Evolutionary conservation across 305 asterid species (phyloP).

Genomic region (Plantago lanceolata): DNA sequence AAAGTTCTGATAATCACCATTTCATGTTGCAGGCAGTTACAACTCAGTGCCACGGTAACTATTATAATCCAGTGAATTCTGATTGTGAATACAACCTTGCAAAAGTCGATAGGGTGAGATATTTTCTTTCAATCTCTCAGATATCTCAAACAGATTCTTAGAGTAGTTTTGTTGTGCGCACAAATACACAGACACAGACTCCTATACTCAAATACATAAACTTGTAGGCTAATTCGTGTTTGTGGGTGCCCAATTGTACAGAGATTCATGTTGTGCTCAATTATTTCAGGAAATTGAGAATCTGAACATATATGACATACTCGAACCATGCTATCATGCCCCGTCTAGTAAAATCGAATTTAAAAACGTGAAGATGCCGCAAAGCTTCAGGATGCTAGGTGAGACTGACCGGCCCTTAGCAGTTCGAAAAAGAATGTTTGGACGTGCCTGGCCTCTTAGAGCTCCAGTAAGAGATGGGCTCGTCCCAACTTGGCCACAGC

Average conservation of each 20-base stretch:
- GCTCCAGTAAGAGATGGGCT: slow-evolving; percentile 82
- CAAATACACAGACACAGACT: too few relatives aligned
- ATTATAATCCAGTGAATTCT: slow-evolving; percentile 38
- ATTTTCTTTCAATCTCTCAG: slow-evolving; percentile 6
- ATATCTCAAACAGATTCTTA: background rate
- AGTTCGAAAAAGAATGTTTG: slow-evolving; percentile 77
- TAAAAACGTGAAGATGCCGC: slow-evolving; percentile 44
- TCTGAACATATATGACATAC: slow-evolving; percentile 70
- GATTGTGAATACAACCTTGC: slow-evolving; percentile 49
- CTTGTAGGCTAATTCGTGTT: too few relatives aligned
- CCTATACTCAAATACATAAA: too few relatives aligned
- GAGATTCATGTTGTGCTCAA: slow-evolving; percentile 14
- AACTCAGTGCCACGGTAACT: slow-evolving; percentile 58
- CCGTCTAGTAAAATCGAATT: slow-evolving; percentile 32
- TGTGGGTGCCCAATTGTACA: background rate
- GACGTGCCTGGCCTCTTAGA: slow-evolving; percentile 94
- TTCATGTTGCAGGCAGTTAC: slow-evolving; percentile 50
- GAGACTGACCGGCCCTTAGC: slow-evolving; percentile 82
- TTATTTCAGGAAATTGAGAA: slow-evolving; percentile 47
- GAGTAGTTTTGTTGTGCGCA: background rate
- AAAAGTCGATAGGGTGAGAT: slow-evolving; percentile 53
- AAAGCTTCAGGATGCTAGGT: slow-evolving; percentile 82
- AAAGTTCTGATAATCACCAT: slow-evolving; percentile 19
- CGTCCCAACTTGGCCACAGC: slow-evolving; percentile 84
- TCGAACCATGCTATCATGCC: slow-evolving; percentile 88